Evolutionary conservation across 2,329 filamentous ascomycete genomes (phyloP), one percentile per base, ranked within the genome.

Genomic region (Epichloe glyceriae): DNA sequence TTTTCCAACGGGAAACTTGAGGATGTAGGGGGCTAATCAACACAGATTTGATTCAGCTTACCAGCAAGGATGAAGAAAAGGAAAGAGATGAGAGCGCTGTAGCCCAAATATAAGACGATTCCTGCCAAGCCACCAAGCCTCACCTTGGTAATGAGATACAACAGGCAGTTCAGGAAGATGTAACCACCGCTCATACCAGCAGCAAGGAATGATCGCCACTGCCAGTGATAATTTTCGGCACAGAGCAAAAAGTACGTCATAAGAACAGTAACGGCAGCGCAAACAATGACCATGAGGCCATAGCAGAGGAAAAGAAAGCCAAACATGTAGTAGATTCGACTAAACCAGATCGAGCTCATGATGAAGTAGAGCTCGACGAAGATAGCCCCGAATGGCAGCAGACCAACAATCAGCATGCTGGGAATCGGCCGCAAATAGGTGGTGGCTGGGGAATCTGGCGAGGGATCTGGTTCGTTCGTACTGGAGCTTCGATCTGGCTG

Each of bases 291-390:
- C 89, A 98, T 96, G 47, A 98, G 79, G 11, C 87, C 90, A 63
- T 95, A 98, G 75, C 90, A 96, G 51, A 98, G 78, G 75, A 98
- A 98, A 37, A 98, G 74, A 76, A 98, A 98, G 20, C 93, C 93
- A 62, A 98, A 98, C 93, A 98, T 98, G 78, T 98, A 98, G 76
- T 98, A 98, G 58, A 98, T 93, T 70, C 93, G 88, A 73, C 85
- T 91, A 70, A 94, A 95, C 93, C 93, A 98, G 64, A 98, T 91
- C 26, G 88, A 95, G 70, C 85, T 95, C 88, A 98, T 95, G 73
- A 98, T 96, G 70, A 97, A 97, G 76, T 95, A 97, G 2, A 98
- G 82, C 71, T 98, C 93, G 45, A 97, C 90, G 58, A 97, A 96
- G 64, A 98, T 97, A 55, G 93, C 91, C 45, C 87, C 89, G 61